Conservation (phyloP, 306 rosid genomes). For the Vigna trinervia region DNA sequence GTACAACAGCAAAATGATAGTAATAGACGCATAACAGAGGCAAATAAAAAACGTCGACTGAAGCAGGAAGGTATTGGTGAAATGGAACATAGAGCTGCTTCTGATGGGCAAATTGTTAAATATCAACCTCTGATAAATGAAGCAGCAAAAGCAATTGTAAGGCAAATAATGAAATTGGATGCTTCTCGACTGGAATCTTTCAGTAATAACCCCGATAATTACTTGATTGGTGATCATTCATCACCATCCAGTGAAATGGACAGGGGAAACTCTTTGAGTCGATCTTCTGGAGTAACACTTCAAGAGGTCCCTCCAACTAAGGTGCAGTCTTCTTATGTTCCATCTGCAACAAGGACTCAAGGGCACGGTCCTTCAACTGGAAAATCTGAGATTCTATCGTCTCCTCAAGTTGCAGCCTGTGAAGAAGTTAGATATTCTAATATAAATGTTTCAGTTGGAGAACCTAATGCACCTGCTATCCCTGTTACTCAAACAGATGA, state of each 20-base stretch:
- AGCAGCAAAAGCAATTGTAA: slow-evolving; percentile 73
- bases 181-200: slow-evolving; percentile 58
- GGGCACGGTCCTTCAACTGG: slow-evolving; percentile 46
- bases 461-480: slow-evolving; percentile 50
- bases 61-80: slow-evolving; percentile 68
- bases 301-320: slow-evolving; percentile 74
- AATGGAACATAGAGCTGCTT: slow-evolving; percentile 48
- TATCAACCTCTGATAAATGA: slow-evolving; percentile 78
- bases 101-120: slow-evolving; percentile 88
- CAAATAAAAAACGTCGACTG: slow-evolving; percentile 79
- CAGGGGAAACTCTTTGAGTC: slow-evolving; percentile 60
- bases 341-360: slow-evolving; percentile 43
- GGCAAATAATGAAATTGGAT: slow-evolving; percentile 69
- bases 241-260: slow-evolving; percentile 58
- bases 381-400: slow-evolving; percentile 56
- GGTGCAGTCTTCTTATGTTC: slow-evolving; percentile 46
- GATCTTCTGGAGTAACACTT: slow-evolving; percentile 71
- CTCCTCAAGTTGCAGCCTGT: slow-evolving; percentile 47
- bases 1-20: slow-evolving; percentile 84
- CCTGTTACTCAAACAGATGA: slow-evolving; percentile 53
- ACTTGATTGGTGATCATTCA: slow-evolving; percentile 60
- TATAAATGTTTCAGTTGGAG: slow-evolving; percentile 40
- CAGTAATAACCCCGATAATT: slow-evolving; percentile 52
- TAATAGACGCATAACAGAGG: slow-evolving; percentile 71
- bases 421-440: slow-evolving; percentile 52